Evolutionary conservation across 129 eudicot genomes (phyloP), one percentile per base, ranked within the genome.

Genomic region (Flaveria robusta): DNA sequence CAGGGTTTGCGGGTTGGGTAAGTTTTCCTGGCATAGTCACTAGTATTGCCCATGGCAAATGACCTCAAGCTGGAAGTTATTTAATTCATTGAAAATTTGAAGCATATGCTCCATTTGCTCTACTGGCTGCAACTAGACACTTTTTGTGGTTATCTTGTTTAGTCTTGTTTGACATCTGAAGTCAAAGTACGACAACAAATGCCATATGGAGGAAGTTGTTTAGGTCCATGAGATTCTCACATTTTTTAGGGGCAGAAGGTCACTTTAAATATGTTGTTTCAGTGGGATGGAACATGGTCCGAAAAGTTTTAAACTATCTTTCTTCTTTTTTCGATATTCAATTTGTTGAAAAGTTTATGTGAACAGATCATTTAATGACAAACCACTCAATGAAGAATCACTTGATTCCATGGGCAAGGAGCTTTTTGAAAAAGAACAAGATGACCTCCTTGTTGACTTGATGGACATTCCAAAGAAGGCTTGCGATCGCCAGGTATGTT

Each of bases 401-500:
- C 79, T 27, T 55, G 98, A 97, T 45, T 97, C 97, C 29, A 81
- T 94, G 71, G 98, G 98, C 39, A 86, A 80, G 76, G 97, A 91
- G 56, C 86, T 94, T 59, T 94, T 94, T 76, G 98, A 91, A 87
- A 94, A 82, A 81, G 98, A 94, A 64, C 98, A 94, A 78, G 92
- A 94, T 3, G 96, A 94, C 71, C 98, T 94, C 74, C 92, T 94
- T 70, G 58, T 85, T 47, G 98, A 94, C 81, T 80, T 94, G 67
- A 91, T 85, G 79, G 91, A 91, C 90, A 89, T 94, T 77, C 98
- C 98, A 18, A 94, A 91, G 88, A 94, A 88, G 86, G 98, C 97
- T 60, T 94, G 98, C 84, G 98, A 94, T 89, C 90, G 98, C 51
- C 6, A 16, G n/a, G 66, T 24, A 59, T 24, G 9, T 24, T 5